Conservation (phyloP, 192 early-diverging fungal species). For the Dissophora globulifera region DNA sequence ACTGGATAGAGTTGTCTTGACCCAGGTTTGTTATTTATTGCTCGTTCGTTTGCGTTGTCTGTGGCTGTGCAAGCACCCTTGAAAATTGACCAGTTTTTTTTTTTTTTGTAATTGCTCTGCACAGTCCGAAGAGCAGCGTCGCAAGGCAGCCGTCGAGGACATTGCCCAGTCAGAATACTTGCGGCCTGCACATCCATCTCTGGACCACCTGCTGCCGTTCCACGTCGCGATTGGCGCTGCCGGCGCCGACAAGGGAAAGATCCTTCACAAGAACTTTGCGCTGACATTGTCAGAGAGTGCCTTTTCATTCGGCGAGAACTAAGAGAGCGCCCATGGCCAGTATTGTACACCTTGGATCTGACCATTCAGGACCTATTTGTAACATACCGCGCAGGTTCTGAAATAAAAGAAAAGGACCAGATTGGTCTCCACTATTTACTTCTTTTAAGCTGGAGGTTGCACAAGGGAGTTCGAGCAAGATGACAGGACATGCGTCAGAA, state of each 20-base stretch:
- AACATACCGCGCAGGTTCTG: no score
- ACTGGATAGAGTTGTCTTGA: slow-evolving; percentile 57
- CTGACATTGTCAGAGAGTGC: slow-evolving; percentile 44
- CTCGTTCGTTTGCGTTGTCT: not conserved
- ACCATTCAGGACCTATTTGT: no score
- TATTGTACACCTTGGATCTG: no score
- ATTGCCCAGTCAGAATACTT: slow-evolving; percentile 57
- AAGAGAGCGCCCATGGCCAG: not conserved
- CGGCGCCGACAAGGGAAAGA: slow-evolving; percentile 47
- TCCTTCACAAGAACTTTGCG: slow-evolving; percentile 51
- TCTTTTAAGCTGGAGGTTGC: no score
- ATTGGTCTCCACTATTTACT: no score
- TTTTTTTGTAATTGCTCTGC: slow-evolving; percentile 1
- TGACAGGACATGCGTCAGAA: no score
- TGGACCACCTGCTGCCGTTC: slow-evolving; percentile 75
- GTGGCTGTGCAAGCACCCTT: no score
- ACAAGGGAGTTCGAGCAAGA: no score
- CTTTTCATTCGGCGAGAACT: slow-evolving; percentile 39
- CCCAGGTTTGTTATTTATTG: slow-evolving; percentile 14
- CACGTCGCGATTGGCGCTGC: slow-evolving; percentile 75
- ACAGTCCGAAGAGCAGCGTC: slow-evolving; percentile 52
- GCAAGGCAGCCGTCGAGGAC: slow-evolving; percentile 39
- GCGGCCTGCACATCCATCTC: slow-evolving; percentile 68
- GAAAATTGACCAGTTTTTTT: not conserved
- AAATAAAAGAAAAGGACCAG: no score